Evolutionary conservation across 2,329 filamentous ascomycete genomes (phyloP).

Genomic region (Dryadomyces quercus-mongolicae): DNA sequence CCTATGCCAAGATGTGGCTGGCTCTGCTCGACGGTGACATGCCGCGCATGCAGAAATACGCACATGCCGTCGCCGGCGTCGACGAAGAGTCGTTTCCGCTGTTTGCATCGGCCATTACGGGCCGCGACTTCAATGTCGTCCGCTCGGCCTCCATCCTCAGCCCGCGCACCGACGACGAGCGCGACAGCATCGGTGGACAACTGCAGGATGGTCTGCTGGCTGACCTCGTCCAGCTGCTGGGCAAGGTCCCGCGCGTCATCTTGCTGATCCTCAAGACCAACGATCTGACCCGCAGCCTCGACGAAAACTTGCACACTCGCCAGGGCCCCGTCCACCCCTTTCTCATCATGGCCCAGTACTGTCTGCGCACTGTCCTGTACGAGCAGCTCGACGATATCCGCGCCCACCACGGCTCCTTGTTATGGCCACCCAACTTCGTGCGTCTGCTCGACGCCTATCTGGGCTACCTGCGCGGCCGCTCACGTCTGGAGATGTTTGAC

Average conservation of each 20-base stretch:
- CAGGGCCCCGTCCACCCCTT: conserved; percentile 54
- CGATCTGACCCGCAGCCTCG: conserved; percentile 83
- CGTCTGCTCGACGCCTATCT: conserved; percentile 44
- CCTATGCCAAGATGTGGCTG: conserved; percentile 95
- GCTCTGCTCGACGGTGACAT: conserved; percentile 88
- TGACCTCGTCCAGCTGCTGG: conserved; percentile 77
- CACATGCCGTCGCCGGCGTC: conserved; percentile 79
- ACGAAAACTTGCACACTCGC: conserved; percentile 75
- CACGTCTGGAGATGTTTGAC: conserved; percentile 53
- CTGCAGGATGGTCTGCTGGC: conserved; percentile 81
- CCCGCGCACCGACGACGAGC: conserved; percentile 61
- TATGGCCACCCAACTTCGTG: conserved; percentile 45
- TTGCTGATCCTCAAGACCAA: conserved; percentile 96
- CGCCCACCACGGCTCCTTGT: conserved; percentile 35
- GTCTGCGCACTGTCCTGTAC: conserved; percentile 51
- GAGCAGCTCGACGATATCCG: conserved; percentile 50
- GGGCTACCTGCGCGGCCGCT: conserved; percentile 45
- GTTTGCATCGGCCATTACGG: conserved; percentile 93
- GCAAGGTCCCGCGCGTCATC: conserved; percentile 82
- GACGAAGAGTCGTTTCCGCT: conserved; percentile 84
- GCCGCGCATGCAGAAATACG: conserved; percentile 73
- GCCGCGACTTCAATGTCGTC: conserved; percentile 75
- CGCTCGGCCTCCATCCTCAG: conserved; percentile 37
- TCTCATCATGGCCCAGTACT: conserved; percentile 57
- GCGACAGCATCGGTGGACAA: conserved; percentile 72